Evolutionary conservation across 805 yeast species (phyloP).

Genomic region (Vanderwaltozyma tropicalis): DNA sequence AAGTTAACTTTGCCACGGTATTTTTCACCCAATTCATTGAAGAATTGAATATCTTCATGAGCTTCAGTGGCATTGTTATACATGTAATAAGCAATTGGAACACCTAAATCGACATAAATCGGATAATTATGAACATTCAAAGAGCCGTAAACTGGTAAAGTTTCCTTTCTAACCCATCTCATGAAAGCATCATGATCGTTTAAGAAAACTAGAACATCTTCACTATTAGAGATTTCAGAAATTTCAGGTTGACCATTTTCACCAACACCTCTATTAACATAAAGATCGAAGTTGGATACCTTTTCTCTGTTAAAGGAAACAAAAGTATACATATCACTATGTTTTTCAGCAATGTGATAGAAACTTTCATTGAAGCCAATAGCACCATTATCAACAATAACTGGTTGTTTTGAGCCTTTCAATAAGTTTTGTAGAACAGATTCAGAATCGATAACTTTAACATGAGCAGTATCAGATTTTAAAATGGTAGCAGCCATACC

Average conservation of each 20-base stretch:
- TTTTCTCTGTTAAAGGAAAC: slow-evolving; percentile 32
- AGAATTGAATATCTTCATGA: slow-evolving; percentile 35
- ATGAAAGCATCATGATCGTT: slow-evolving; percentile 1
- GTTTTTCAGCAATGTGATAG: slow-evolving; percentile 45
- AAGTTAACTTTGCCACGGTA: slow-evolving; percentile 74
- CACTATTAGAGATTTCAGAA: slow-evolving; percentile 5
- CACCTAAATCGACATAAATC: slow-evolving; percentile 55
- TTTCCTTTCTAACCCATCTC: slow-evolving; percentile 38
- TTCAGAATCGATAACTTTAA: slow-evolving; percentile 11
- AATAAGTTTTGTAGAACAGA: slow-evolving; percentile 28
- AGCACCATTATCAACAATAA: slow-evolving; percentile 38
- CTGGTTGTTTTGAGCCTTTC: slow-evolving; percentile 23
- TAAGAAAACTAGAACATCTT: slow-evolving; percentile 20
- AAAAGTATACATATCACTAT: slow-evolving; percentile 58
- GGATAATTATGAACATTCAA: slow-evolving; percentile 70
- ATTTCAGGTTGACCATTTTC: slow-evolving; percentile 1
- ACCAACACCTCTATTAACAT: neutral
- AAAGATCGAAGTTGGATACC: slow-evolving; percentile 15
- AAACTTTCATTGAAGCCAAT: slow-evolving; percentile 43
- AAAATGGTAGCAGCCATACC: slow-evolving; percentile 40
- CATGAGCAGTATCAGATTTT: slow-evolving; percentile 27
- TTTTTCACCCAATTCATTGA: slow-evolving; percentile 58
- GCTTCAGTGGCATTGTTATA: slow-evolving; percentile 59
- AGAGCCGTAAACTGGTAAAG: slow-evolving; percentile 81
- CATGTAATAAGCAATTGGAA: slow-evolving; percentile 85